Conservation (phyloP, 768 basidiomycete species). For the Boletales sp. region DNA sequence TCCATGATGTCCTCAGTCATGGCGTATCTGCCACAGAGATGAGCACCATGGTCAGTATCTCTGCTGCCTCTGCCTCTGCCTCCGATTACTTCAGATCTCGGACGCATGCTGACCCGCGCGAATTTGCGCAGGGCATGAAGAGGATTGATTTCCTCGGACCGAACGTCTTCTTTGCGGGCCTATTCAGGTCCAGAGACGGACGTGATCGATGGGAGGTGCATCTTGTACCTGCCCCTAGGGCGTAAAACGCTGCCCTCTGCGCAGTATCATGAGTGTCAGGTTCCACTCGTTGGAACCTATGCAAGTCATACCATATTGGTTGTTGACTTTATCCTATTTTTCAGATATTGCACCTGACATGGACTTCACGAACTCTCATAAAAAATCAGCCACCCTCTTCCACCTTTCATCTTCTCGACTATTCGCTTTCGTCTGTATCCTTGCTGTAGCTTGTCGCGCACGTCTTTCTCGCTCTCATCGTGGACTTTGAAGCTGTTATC, state of each 20-base stretch:
- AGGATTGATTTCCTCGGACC: slow-evolving; percentile 37
- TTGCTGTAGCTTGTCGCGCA: slow-evolving; percentile 6
- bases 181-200: slow-evolving; percentile 24
- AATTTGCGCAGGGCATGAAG: slow-evolving; percentile 38
- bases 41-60: slow-evolving; percentile 21
- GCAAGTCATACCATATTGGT: neutral
- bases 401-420: neutral
- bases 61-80: slow-evolving; percentile 16
- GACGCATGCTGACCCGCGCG: slow-evolving; percentile 29
- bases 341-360: slow-evolving; percentile 12
- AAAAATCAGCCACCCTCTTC: neutral
- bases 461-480: slow-evolving; percentile 3
- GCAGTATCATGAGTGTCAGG: slow-evolving; percentile 6
- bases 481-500: slow-evolving; percentile 5
- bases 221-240: slow-evolving; percentile 8
- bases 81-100: slow-evolving; percentile 29
- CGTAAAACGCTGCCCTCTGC: too few species aligned
- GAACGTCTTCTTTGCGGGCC: slow-evolving; percentile 28
- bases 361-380: slow-evolving; percentile 16
- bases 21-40: slow-evolving; percentile 24
- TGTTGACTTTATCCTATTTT: slow-evolving; percentile 11
- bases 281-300: slow-evolving; percentile 14
- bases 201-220: slow-evolving; percentile 29
- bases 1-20: slow-evolving; percentile 26
- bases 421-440: slow-evolving; percentile 11